These are phyloP conservation scores for Psilocybe cubensis DNA, from an alignment of 768 basidiomycete genomes.

Conservation along the genomic window DNA sequence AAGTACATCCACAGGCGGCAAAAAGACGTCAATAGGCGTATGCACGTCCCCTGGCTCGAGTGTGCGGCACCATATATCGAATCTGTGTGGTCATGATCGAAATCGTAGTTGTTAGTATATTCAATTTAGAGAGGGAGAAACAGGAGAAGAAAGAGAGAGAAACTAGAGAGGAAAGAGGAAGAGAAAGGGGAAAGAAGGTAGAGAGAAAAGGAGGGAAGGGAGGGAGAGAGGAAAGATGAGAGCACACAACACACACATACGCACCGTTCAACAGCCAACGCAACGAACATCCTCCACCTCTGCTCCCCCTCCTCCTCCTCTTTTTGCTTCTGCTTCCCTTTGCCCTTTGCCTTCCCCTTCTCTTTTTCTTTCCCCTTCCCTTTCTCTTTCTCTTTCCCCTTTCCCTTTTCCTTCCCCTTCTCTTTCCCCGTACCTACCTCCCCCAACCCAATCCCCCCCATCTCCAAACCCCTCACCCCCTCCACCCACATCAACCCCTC, in stretches of 20 bases:
- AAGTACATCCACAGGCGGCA: conserved; percentile 40
- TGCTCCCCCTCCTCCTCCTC: neutral
- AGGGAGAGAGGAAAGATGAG: no score
- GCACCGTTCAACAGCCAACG: conserved; percentile 38
- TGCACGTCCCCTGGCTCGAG: conserved; percentile 13
- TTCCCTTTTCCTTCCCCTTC: no score
- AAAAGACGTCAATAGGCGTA: conserved; percentile 13
- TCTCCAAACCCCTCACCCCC: no score
- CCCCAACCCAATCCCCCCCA: no score
- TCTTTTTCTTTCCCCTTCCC: no score
- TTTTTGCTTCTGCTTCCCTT: neutral
- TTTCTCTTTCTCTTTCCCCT: no score
- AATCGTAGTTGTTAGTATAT: neutral
- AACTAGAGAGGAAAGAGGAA: no score
- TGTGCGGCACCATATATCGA: conserved; percentile 29
- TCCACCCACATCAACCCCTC: no score
- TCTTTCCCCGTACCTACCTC: no score
- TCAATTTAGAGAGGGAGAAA: neutral
- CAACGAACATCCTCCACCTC: conserved; percentile 39
- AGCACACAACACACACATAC: neutral
- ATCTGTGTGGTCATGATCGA: conserved; percentile 19
- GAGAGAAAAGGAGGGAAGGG: no score
- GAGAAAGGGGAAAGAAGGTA: no score
- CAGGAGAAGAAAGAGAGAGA: neutral
- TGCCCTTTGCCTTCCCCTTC: no score